Evolutionary conservation across 2,329 filamentous ascomycete species (phyloP).

Genomic region (Bipolaris oryzae): DNA sequence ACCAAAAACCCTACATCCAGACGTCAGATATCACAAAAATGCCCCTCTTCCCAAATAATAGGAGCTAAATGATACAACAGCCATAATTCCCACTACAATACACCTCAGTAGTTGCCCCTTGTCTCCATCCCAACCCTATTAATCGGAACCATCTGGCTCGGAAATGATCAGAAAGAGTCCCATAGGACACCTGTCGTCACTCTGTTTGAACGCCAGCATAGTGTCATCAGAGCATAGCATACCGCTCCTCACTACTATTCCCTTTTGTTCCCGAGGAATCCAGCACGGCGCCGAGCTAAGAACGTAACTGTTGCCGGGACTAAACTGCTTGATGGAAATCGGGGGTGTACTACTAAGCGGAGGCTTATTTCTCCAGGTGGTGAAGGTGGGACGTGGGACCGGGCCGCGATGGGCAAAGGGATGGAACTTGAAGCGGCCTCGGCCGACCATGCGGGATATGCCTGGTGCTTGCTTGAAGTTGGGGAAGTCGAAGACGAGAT

Average conservation of each 20-base stretch:
- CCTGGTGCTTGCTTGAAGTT: conserved; percentile 4
- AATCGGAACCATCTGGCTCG: not conserved
- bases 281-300: conserved; percentile 31
- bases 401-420: conserved; percentile 30
- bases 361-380: conserved; percentile 32
- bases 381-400: conserved; percentile 25
- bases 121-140: not conserved
- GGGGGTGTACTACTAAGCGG: conserved; percentile 24
- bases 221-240: not conserved
- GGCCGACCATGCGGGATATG: conserved; percentile 7
- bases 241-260: not conserved
- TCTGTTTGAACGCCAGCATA: not conserved
- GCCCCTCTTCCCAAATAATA: not conserved
- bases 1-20: too few relatives aligned
- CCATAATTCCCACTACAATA: conserved; percentile 19
- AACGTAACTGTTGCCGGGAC: conserved; percentile 33
- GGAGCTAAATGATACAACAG: too few relatives aligned
- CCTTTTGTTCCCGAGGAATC: conserved; percentile 17
- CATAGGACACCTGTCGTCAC: not conserved
- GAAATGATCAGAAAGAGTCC: not conserved
- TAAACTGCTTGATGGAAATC: conserved; percentile 22
- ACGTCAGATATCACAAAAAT: too few relatives aligned
- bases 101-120: conserved; percentile 6
- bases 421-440: conserved; percentile 33
- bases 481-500: conserved; percentile 39